Percentiles rank a stretch among this genome's conserved stretches.
Evolutionary conservation across 2,329 filamentous ascomycete genomes (phyloP).

Genomic region (Talaromyces funiculosus): DNA sequence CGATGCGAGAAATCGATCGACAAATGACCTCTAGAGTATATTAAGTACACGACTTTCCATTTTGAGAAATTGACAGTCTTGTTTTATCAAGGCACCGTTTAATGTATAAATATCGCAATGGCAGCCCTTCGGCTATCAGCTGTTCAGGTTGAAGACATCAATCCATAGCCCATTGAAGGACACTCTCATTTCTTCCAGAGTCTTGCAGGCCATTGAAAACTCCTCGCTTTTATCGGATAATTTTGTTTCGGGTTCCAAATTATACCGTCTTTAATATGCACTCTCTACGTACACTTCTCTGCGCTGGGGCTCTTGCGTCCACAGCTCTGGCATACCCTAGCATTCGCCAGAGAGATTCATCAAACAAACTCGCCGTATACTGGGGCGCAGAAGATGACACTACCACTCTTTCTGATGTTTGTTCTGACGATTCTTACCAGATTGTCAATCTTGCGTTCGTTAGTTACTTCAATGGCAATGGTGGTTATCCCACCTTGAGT

Average conservation of each 20-base stretch:
- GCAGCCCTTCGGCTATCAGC: not conserved
- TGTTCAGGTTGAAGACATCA: not conserved
- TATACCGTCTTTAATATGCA: no score
- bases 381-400: constrained; percentile 13
- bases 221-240: not conserved
- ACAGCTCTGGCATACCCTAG: constrained; percentile 3
- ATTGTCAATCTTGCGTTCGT: constrained; percentile 43
- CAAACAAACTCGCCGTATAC: constrained; percentile 9
- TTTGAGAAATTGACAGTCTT: not conserved
- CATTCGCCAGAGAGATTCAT: not conserved
- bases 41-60: not conserved
- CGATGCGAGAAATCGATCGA: not conserved
- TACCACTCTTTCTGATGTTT: constrained; percentile 11
- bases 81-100: not conserved
- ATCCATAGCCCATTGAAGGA: not conserved
- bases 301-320: not conserved
- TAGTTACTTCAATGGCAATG: constrained; percentile 30
- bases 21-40: not conserved
- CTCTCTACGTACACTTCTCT: constrained; percentile 5
- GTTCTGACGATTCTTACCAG: constrained; percentile 26
- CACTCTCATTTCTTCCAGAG: not conserved
- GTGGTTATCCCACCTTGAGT: constrained; percentile 9
- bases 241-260: not conserved
- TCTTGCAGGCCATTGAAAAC: not conserved
- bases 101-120: not conserved